These are phyloP conservation scores for Tetracladium marchalianum DNA, from an alignment of 495 filamentous ascomycete genomes.

Conservation along the genomic window DNA sequence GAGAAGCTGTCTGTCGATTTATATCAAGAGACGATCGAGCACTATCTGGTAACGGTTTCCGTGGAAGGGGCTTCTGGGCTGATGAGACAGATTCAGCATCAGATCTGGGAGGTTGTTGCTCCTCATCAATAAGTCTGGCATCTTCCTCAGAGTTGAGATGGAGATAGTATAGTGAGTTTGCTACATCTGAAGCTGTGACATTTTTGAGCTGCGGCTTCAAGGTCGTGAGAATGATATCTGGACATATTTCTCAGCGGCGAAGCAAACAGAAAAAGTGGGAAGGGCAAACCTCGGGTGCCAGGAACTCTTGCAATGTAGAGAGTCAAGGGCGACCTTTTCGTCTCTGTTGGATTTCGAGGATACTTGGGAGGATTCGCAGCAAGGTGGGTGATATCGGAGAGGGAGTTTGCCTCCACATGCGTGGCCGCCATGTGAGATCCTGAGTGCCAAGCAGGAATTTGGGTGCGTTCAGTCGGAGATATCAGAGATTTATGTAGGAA, in stretches of 20 bases:
- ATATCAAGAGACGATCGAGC: slow-evolving; percentile 15
- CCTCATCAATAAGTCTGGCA: slow-evolving; percentile 30
- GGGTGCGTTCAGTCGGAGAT: too few relatives aligned
- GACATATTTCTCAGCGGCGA: slow-evolving; percentile 3
- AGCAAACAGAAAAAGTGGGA: not conserved
- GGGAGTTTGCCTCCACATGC: slow-evolving; percentile 64
- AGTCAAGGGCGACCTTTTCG: slow-evolving; percentile 53
- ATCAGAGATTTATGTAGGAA: too few relatives aligned
- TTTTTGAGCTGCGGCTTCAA: slow-evolving; percentile 79
- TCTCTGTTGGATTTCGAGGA: slow-evolving; percentile 60
- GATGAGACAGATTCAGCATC: not conserved
- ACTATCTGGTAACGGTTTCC: slow-evolving; percentile 14
- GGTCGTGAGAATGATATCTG: slow-evolving; percentile 91
- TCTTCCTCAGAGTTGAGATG: slow-evolving; percentile 63
- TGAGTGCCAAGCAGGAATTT: too few relatives aligned
- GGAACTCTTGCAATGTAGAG: slow-evolving; percentile 91
- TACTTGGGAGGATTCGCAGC: slow-evolving; percentile 82
- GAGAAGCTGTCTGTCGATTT: not conserved
- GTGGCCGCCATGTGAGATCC: slow-evolving; percentile 8
- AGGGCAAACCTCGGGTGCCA: slow-evolving; percentile 66
- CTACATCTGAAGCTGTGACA: slow-evolving; percentile 78
- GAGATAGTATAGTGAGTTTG: slow-evolving; percentile 81
- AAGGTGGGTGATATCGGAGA: slow-evolving; percentile 67
- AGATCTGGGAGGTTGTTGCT: slow-evolving; percentile 23
- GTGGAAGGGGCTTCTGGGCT: slow-evolving; percentile 12